Evolutionary conservation across 805 yeast genomes (phyloP), one percentile per base, ranked within the genome.

Genomic region (Monosporozyma aquatica): DNA sequence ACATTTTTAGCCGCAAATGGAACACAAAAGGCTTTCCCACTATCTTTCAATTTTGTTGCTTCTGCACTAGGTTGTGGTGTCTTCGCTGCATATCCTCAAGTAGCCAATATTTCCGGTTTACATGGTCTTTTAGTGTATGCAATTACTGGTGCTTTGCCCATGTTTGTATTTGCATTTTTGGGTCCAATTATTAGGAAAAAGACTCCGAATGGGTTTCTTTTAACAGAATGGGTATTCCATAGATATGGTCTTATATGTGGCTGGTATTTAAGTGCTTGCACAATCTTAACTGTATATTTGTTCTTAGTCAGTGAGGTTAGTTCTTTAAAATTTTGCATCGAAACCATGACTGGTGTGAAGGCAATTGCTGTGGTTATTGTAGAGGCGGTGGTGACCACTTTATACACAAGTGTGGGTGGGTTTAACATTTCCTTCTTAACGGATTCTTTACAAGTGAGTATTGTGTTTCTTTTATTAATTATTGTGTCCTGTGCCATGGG

Each of bases 51-150:
- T 61, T 89, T 89, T 59, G 77, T 89, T 42, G 97, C 97, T 40
- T 80, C 94, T 51, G 95, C 95, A 75, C 70, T 86, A 80, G 96
- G 96, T 40, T 82, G 86, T 64, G 96, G 96, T 61, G 76, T 87
- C 42, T 66, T 89, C 28, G 75, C 92, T 9, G 83, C 96, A 0
- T 89, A 85, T 54, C 79, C 95, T 2, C 82, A 87, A 62, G 82
- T 89, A 49, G 95, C 90, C 3, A 87, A 87, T 47, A 67, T 79
- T 42, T 76, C 90, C 1, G 97, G 97, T 27, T 68, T 89, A 35
- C 95, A 87, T 52, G 96, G 96, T 3, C 68, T 89, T 38, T 57
- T 89, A 43, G 94, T 85, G 7, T 89, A 89, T 57, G 77, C 87
- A 1, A 50, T 86, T 10, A 66, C 82, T 14, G 92, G 95, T 28